Evolutionary conservation across 2,329 filamentous ascomycete genomes (phyloP), one percentile per base, ranked within the genome.

Genomic region (Diaporthe humulicola): DNA sequence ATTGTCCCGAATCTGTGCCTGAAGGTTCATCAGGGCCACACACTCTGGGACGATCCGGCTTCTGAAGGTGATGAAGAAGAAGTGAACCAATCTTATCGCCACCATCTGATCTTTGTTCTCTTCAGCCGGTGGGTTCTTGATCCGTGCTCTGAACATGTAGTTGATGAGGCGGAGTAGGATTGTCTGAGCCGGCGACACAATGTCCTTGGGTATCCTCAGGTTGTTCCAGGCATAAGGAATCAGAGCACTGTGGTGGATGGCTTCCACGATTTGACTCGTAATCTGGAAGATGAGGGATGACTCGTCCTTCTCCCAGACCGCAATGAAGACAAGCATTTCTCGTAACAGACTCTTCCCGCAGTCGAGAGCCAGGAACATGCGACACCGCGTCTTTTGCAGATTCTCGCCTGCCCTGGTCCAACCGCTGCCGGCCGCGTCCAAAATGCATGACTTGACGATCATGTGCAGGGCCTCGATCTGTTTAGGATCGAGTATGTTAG

Each of bases 401-500:
- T 96, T 98, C 81, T 95, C 94, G 25, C 93, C 93, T 17, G 89
- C 89, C 14, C 87, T 84, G 58, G 92, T 93, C 10, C 91, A 85
- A 0, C 92, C 91, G 77, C 93, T 93, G 75, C 94, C 94, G 75
- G 91, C 88, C n/a, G 91, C 92, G 79, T 97, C 94, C 30, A 98
- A 91, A 71, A 98, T 97, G 76, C 96, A 97, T 19, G 95, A 96
- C 86, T 98, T 98, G 79, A 98, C 93, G 75, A 98, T 97, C 96
- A 98, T 98, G 73, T 98, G 96, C 71, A 98, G 86, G 8, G 97
- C 96, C 83, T 98, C 96, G 71, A 98, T 98, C 84, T 98, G 96
- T 73, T 95, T 96, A 0, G 96, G 96, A 57, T 97, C 96, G 40
- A 98, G 88, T 50, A 98, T 98, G 78, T 98, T 94, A 40, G 96